Base-by-base conservation (phyloP, 331 rosid genomes). In the Spiraea crenata region DNA sequence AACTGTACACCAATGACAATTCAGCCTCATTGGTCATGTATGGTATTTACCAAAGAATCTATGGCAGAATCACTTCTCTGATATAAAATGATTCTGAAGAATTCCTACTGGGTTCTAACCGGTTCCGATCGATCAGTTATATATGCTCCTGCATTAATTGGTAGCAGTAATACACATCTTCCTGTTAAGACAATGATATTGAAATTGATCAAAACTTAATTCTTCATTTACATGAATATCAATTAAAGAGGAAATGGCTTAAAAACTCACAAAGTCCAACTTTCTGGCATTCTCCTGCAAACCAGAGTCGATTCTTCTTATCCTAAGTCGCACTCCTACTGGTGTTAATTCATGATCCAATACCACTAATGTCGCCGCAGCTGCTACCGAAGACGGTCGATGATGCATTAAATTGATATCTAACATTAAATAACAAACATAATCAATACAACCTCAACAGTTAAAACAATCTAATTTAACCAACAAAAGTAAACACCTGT, bases 301-400 rank as follows among this genome's bases (percentile, higher is more conserved):
- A 25, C 31, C 31, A 25, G 31, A 25, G 31, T 25, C 31, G 31
- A 25, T 25, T 25, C 31, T 25, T 25, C 31, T 79, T 72, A 87
- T 87, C 82, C 81, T 93, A 76, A 67, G 48, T 76, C 77, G 85
- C 62, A 89, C 19, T 17, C 74, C 80, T 63, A 76, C 84, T 66
- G 74, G 65, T 5, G 92, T 81, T 65, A 91, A 78, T 59, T 80
- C 73, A 9, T 78, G 80, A 74, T 85, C 89, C 81, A 79, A 52
- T 61, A 84, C 87, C 79, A 79, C 80, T 75, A 93, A 70, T 20
- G 90, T 82, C 37, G 96, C 92, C 0, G 93, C 91, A 8, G 89
- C 91, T 7, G 99, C 96, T 49, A 93, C 57, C 35, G 65, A 86
- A 52, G 97, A 93, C 5, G 96, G 90, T 63, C 84, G 74, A 77